Evolutionary conservation across 2,329 filamentous ascomycete genomes (phyloP).

Genomic region (Chaetoscypha palmicola): DNA sequence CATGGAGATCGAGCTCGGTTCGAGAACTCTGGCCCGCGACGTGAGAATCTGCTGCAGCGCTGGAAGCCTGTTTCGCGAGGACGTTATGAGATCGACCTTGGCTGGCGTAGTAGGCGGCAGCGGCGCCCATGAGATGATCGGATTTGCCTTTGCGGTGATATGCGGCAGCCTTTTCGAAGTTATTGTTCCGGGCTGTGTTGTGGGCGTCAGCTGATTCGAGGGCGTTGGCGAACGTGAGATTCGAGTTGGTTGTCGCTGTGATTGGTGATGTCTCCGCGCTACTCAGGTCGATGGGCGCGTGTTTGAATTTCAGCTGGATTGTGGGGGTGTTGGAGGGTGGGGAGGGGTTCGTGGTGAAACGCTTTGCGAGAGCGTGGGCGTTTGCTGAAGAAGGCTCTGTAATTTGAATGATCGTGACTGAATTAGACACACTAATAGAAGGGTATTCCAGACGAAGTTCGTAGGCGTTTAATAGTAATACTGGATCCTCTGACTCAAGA

Average conservation of each 20-base stretch:
- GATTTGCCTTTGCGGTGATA: conserved; percentile 58
- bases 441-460: conserved; percentile 50
- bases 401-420: conserved; percentile 47
- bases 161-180: conserved; percentile 49
- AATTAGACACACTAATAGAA: conserved; percentile 39
- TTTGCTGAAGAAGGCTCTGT: conserved; percentile 49
- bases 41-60: conserved; percentile 61
- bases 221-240: neutral
- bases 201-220: conserved; percentile 10
- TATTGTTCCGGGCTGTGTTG: conserved; percentile 27
- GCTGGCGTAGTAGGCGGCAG: conserved; percentile 68
- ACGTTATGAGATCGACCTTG: conserved; percentile 58
- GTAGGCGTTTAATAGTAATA: conserved; percentile 41
- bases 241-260: conserved; percentile 7
- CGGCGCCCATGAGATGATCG: conserved; percentile 66
- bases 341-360: conserved; percentile 38
- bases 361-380: conserved; percentile 53
- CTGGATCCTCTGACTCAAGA: conserved; percentile 37
- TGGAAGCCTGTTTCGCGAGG: conserved; percentile 49
- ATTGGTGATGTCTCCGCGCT: neutral
- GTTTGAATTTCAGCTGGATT: conserved; percentile 27
- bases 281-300: conserved; percentile 20
- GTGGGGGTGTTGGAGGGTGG: conserved; percentile 9
- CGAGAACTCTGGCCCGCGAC: conserved; percentile 60
- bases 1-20: conserved; percentile 69